Evolutionary conservation across 352 stramenopile genomes (phyloP).

Genomic region (Globisporangium paddicum): DNA sequence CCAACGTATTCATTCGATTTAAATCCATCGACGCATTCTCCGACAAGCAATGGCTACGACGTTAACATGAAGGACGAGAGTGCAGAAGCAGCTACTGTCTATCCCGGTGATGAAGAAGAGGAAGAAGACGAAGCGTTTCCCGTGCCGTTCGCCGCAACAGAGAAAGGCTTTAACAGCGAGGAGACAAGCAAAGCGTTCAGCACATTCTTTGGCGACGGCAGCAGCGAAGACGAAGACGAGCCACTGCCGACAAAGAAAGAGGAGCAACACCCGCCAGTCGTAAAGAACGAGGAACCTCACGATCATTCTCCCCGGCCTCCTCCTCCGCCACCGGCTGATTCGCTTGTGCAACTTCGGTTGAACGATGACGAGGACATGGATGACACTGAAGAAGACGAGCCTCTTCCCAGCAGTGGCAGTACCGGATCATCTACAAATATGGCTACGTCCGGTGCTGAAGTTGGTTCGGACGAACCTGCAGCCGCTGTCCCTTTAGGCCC

Average conservation of each 20-base stretch:
- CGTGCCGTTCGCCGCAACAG: slow-evolving; percentile 28
- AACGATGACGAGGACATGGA: slow-evolving; percentile 33
- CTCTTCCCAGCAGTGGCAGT: slow-evolving; percentile 23
- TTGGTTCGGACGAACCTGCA: background rate
- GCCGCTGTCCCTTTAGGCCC: slow-evolving; percentile 19
- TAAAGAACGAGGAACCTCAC: background rate
- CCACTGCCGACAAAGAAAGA: slow-evolving; percentile 35
- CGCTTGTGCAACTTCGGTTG: slow-evolving; percentile 7
- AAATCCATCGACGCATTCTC: background rate
- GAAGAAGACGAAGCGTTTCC: slow-evolving; percentile 76
- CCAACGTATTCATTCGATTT: background rate
- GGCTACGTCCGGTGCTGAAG: background rate
- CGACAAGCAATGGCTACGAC: background rate
- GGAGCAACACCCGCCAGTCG: background rate
- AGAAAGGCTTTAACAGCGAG: slow-evolving; percentile 42
- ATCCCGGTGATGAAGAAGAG: slow-evolving; percentile 23
- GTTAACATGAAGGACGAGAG: slow-evolving; percentile 11
- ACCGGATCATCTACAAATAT: background rate
- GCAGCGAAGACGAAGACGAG: slow-evolving; percentile 57
- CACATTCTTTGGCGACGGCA: slow-evolving; percentile 69
- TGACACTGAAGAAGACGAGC: slow-evolving; percentile 59
- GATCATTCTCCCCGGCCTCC: background rate
- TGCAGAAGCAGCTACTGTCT: background rate
- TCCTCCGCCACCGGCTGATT: background rate
- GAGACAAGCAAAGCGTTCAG: slow-evolving; percentile 66